Evolutionary conservation across 2,329 filamentous ascomycete genomes (phyloP).

Genomic region (Diaporthe vaccinii): DNA sequence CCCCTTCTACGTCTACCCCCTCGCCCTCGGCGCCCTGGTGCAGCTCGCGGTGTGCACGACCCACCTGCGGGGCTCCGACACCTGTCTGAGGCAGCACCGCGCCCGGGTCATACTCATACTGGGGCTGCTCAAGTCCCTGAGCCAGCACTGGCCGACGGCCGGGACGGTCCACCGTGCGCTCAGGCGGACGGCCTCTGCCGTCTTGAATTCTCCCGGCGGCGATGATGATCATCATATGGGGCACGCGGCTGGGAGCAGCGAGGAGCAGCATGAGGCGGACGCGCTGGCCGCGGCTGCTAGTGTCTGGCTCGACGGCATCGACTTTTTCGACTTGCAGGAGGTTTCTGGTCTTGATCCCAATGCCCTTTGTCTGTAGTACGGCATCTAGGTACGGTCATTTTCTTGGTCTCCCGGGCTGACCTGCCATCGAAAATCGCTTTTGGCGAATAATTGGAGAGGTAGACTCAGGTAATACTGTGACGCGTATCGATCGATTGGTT

Average conservation of each 20-base stretch:
- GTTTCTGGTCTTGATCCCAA: background rate
- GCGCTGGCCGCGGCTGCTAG: background rate
- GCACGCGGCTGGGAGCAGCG: background rate
- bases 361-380: background rate
- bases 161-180: background rate
- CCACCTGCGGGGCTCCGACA: background rate
- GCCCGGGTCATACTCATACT: background rate
- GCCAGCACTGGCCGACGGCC: slow-evolving; percentile 4
- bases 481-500: no score
- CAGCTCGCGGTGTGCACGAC: background rate
- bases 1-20: background rate
- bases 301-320: background rate
- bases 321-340: slow-evolving; percentile 7
- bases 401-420: background rate
- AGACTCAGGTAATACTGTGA: background rate
- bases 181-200: background rate
- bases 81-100: slow-evolving; percentile 1
- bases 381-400: background rate
- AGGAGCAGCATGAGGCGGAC: background rate
- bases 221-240: background rate
- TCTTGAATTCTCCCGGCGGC: background rate
- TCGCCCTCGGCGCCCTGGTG: background rate
- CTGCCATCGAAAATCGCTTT: background rate
- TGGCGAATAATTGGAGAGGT: background rate
- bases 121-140: background rate